Base-by-base conservation (phyloP, 768 basidiomycete species). In the Calocera cornea region DNA sequence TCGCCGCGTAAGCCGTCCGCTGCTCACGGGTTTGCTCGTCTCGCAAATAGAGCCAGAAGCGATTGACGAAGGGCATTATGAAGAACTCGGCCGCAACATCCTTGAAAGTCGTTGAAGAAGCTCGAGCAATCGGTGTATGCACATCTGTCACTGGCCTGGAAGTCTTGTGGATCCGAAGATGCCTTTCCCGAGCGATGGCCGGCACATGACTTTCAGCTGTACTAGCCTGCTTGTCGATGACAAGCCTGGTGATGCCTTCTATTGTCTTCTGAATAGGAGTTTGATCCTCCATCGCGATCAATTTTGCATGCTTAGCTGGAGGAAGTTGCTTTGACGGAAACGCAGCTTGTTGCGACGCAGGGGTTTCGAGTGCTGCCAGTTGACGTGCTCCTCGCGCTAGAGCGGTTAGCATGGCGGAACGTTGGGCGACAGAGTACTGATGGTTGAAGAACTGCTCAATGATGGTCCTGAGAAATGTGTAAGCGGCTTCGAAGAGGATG, bases 391-490 rank as follows among this genome's bases (percentile, higher is more conserved):
- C 92, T 36, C 94, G 76, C 0, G 90, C 92, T 12, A 99, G 79
- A 0, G 92, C 88, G 69, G 90, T 93, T 24, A 98, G 81, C 71
- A 94, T 92, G 11, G 85, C 83, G 69, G 84, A 89, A 8, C 95
- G 87, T 72, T 97, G 94, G 34, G 86, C 83, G 19, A 85, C 83
- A 0, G 97, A 95, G 76, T 95, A 97, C 70, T 95, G 92, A 63
- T 89, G 90, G 71, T 87, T 87, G 79, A 98, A 99, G 76, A 93
- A 95, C 73, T 97, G 91, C 74, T 95, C 92, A 65, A 92, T 86
- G 11, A 97, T 79, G 36, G 84, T 82, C 1, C 95, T 97, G 73
- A 11, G 41, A 38, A 7, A 38, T 69, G 24, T 68, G 63, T 63
- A 41, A 7, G 47, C 41, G 31, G 41, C 1, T 19, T 47, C 49